Evolutionary conservation across 805 yeast species (phyloP).

Genomic region (Myxozyma geophila): DNA sequence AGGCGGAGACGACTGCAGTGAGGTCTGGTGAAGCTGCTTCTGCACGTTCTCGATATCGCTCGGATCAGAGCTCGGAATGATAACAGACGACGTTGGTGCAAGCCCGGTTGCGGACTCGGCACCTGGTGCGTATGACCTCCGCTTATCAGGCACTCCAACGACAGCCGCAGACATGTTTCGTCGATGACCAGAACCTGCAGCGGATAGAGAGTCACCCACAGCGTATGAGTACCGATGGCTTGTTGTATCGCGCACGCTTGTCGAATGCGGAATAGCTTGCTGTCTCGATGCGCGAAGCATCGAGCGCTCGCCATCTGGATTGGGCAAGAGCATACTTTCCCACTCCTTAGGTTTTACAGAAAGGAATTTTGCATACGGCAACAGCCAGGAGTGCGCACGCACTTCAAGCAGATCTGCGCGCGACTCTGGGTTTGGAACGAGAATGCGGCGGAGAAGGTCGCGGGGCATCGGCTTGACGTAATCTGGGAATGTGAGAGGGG

Average conservation of each 20-base stretch:
- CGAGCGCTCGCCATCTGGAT: not conserved
- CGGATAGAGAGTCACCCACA: not conserved
- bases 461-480: slow-evolving; percentile 88
- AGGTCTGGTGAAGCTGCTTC: slow-evolving; percentile 26
- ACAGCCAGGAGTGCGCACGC: slow-evolving; percentile 83
- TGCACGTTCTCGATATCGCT: slow-evolving; percentile 32
- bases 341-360: slow-evolving; percentile 87
- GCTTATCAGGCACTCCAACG: slow-evolving; percentile 11
- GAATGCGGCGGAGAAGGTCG: slow-evolving; percentile 79
- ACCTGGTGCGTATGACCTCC: slow-evolving; percentile 11
- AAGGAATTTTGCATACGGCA: slow-evolving; percentile 80
- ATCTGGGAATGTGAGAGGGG: slow-evolving; percentile 94
- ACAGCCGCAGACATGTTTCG: slow-evolving; percentile 7
- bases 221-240: slow-evolving; percentile 9
- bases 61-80: not conserved
- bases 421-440: slow-evolving; percentile 77
- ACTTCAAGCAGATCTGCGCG: slow-evolving; percentile 73
- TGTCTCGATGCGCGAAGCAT: slow-evolving; percentile 12
- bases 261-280: slow-evolving; percentile 21
- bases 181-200: slow-evolving; percentile 2
- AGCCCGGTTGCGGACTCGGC: slow-evolving; percentile 6
- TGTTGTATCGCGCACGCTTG: slow-evolving; percentile 9
- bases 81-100: not conserved
- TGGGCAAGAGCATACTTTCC: slow-evolving; percentile 59
- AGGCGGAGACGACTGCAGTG: slow-evolving; percentile 10